Conservation (phyloP, 2,329 filamentous ascomycete genomes). For the Xylaria sp. region DNA sequence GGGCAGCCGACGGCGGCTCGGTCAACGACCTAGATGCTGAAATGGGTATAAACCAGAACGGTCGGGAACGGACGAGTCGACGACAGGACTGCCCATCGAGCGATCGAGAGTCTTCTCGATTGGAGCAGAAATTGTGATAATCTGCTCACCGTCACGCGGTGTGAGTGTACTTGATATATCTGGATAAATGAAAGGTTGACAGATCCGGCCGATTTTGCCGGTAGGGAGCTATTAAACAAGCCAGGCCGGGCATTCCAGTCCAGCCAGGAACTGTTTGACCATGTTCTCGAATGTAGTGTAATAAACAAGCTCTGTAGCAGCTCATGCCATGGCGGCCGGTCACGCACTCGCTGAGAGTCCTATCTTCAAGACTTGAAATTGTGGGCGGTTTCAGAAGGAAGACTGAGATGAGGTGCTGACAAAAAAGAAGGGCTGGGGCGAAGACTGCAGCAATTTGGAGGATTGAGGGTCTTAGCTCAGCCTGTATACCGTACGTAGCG, state of each 20-base stretch:
- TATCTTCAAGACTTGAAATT: slow-evolving; percentile 21
- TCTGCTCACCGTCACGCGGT: slow-evolving; percentile 27
- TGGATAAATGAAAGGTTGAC: slow-evolving; percentile 36
- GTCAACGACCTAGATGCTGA: background rate
- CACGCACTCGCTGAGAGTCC: slow-evolving; percentile 13
- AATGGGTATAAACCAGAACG: slow-evolving; percentile 6
- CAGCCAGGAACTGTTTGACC: slow-evolving; percentile 3
- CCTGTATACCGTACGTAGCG: background rate
- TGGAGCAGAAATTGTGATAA: slow-evolving; percentile 32
- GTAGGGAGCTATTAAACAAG: slow-evolving; percentile 25
- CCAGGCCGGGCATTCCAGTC: slow-evolving; percentile 11
- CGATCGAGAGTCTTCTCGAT: slow-evolving; percentile 24
- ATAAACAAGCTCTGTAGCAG: background rate
- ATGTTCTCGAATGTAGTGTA: background rate
- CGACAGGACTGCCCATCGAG: slow-evolving; percentile 14
- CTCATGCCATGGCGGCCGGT: background rate
- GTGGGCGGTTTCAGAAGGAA: slow-evolving; percentile 30
- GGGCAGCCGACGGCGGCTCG: slow-evolving; percentile 4
- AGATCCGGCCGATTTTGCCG: slow-evolving; percentile 39
- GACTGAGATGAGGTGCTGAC: slow-evolving; percentile 29
- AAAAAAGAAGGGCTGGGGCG: slow-evolving; percentile 20
- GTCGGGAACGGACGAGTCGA: slow-evolving; percentile 9
- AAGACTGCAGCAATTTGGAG: background rate
- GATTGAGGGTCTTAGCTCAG: background rate
- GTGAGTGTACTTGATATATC: slow-evolving; percentile 36